These are phyloP conservation scores for Scedosporium aurantiacum DNA, from an alignment of 2,329 filamentous ascomycete species.

Conservation along the genomic window DNA sequence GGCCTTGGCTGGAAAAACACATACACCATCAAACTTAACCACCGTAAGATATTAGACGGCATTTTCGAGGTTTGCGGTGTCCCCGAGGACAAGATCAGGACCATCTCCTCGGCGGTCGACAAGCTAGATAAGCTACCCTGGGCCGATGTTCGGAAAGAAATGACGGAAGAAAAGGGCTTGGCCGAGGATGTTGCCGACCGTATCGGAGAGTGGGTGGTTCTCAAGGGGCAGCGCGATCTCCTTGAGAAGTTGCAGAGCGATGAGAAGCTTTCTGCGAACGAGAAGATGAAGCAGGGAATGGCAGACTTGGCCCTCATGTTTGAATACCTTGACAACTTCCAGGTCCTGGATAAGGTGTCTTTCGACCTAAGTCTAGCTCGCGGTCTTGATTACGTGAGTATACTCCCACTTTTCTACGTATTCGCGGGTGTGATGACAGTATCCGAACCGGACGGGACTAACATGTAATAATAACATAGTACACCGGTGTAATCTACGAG, in stretches of 20 bases:
- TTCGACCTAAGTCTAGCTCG: conserved; percentile 86
- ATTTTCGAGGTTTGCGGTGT: conserved; percentile 88
- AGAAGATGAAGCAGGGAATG: conserved; percentile 66
- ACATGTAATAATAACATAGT: conserved; percentile 44
- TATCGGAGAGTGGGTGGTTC: conserved; percentile 75
- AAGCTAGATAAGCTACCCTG: conserved; percentile 77
- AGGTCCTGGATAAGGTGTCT: conserved; percentile 61
- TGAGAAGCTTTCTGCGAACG: conserved; percentile 57
- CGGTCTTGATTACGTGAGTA: conserved; percentile 52
- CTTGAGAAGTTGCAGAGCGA: conserved; percentile 59
- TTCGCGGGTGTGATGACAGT: not conserved
- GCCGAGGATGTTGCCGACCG: conserved; percentile 67
- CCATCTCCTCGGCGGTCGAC: conserved; percentile 87
- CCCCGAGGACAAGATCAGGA: conserved; percentile 72
- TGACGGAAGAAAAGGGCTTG: conserved; percentile 86
- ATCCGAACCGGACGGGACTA: not conserved
- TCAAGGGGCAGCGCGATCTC: conserved; percentile 65
- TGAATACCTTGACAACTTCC: conserved; percentile 69
- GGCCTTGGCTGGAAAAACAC: conserved; percentile 34
- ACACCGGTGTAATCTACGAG: conserved; percentile 85
- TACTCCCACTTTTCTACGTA: not conserved
- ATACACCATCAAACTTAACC: conserved; percentile 80
- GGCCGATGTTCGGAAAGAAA: conserved; percentile 82
- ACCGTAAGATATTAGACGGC: conserved; percentile 87
- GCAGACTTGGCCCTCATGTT: conserved; percentile 73